A percentile compares a stretch with the other conserved stretches of the same genome.
Conservation (phyloP, 148 eudicot genomes). For the Salicornia ramosissima region DNA sequence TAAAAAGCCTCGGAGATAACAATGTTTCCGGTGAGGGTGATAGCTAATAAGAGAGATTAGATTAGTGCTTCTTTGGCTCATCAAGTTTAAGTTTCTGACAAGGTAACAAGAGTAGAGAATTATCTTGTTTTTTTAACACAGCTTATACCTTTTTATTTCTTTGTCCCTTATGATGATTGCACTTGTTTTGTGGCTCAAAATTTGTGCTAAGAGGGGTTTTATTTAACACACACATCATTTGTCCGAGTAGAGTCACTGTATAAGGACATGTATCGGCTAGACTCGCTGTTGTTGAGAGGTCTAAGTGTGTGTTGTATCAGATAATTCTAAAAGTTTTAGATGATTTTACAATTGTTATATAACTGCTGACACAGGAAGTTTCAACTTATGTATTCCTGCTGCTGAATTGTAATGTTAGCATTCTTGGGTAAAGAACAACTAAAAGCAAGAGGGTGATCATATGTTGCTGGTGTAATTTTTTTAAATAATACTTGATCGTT, state of each 20-base stretch:
- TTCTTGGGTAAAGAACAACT: too few species aligned
- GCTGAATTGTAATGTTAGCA: not conserved
- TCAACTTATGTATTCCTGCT: not conserved
- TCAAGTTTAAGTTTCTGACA: conserved; percentile 7
- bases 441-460: not conserved
- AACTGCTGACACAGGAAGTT: not conserved
- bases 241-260: conserved; percentile 15
- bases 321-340: not conserved
- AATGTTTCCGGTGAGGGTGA: conserved; percentile 36
- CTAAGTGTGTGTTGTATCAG: conserved; percentile 2
- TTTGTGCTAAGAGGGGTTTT: conserved; percentile 1
- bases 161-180: conserved; percentile 7
- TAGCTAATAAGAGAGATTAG: conserved; percentile 22
- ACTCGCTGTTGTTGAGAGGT: not conserved
- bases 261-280: conserved; percentile 8
- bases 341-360: not conserved
- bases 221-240: conserved; percentile 12
- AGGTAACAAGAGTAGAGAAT: not conserved
- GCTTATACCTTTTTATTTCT: conserved; percentile 9
- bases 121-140: conserved; percentile 8
- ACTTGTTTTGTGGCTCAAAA: conserved; percentile 8
- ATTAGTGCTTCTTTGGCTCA: conserved; percentile 9
- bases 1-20: conserved; percentile 37
- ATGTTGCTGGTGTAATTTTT: too few species aligned
- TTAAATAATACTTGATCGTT: too few species aligned